Evolutionary conservation across 208 protist genomes (phyloP).

Genomic region (Trypanosoma conorhini): DNA sequence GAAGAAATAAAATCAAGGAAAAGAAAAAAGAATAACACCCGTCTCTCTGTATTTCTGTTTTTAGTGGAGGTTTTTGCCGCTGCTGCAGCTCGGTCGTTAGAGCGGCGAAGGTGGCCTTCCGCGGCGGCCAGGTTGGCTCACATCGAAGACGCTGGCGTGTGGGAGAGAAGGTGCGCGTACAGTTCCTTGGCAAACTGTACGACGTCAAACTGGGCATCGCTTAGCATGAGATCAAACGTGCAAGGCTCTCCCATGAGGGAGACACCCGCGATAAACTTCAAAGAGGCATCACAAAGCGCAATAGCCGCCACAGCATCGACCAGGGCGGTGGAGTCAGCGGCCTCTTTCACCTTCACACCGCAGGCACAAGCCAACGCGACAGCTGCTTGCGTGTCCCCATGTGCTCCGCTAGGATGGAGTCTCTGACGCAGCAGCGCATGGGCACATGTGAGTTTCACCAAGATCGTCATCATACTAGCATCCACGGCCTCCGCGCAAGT

Average conservation of each 20-base stretch:
- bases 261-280: conserved; percentile 65
- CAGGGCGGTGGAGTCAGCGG: conserved; percentile 38
- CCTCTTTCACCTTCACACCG: not conserved
- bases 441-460: conserved; percentile 65
- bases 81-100: not conserved
- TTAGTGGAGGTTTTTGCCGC: not conserved
- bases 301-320: conserved; percentile 81
- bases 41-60: conserved; percentile 3
- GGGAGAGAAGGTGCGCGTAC: conserved; percentile 13
- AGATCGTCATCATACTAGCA: conserved; percentile 68
- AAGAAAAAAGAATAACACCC: conserved; percentile 3
- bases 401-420: not conserved
- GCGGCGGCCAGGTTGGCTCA: not conserved
- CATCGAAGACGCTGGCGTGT: not conserved
- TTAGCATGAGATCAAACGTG: conserved; percentile 23
- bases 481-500: conserved; percentile 47
- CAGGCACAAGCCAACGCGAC: conserved; percentile 10
- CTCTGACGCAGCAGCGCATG: conserved; percentile 59
- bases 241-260: conserved; percentile 52
- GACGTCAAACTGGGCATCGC: conserved; percentile 39
- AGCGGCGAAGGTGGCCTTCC: not conserved
- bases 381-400: not conserved
- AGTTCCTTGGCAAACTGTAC: conserved; percentile 29
- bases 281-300: conserved; percentile 71
- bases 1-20: conserved; percentile 15